Evolutionary conservation across 345 rosid genomes (phyloP).

Genomic region (Streptanthus diversifolius): DNA sequence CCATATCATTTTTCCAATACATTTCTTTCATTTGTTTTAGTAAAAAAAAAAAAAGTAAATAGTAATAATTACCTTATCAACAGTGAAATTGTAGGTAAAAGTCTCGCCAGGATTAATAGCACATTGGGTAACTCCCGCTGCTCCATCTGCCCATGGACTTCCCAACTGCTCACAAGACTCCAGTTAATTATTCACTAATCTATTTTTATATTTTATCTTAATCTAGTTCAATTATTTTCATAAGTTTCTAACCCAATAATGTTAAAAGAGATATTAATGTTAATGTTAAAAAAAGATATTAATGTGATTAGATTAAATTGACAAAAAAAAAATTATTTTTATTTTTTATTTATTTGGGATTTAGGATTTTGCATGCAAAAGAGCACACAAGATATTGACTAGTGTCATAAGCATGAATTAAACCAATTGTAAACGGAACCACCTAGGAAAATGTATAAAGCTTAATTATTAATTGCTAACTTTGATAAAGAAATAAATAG

Average conservation of each 20-base stretch:
- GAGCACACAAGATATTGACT: background rate
- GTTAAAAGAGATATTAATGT: too few species aligned
- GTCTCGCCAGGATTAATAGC: slow-evolving; percentile 72
- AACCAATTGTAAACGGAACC: background rate
- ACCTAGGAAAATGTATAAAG: background rate
- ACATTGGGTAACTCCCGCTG: slow-evolving; percentile 78
- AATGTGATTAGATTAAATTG: too few species aligned
- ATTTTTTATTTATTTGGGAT: background rate
- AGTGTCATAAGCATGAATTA: background rate
- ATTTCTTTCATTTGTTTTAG: background rate
- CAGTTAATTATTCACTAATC: background rate
- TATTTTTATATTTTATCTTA: background rate
- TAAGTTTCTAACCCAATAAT: too few species aligned
- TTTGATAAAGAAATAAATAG: background rate
- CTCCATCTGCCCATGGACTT: slow-evolving; percentile 92
- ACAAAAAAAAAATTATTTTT: too few species aligned
- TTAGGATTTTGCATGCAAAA: background rate
- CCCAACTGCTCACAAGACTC: slow-evolving; percentile 42
- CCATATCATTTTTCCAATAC: background rate
- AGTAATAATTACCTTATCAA: slow-evolving; percentile 48
- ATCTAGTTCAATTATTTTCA: background rate
- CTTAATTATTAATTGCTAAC: background rate
- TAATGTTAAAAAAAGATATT: too few species aligned
- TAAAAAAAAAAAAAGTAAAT: too few species aligned
- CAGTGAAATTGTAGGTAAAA: slow-evolving; percentile 59